Evolutionary conservation across 257 asterid genomes (phyloP).

Genomic region (Solanum acaule): DNA sequence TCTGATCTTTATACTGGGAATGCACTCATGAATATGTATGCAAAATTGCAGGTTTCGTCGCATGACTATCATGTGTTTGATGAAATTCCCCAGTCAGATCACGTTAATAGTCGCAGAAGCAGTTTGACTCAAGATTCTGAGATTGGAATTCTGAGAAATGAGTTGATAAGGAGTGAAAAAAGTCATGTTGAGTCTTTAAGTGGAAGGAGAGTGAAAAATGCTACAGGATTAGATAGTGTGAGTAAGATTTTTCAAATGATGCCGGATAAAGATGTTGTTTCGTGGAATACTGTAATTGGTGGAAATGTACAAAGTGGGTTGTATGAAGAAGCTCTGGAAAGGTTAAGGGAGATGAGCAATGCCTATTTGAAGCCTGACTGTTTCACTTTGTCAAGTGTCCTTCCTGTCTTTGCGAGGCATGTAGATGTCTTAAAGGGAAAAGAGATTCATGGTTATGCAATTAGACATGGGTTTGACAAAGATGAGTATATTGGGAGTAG

Average conservation of each 20-base stretch:
- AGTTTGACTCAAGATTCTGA: conserved; percentile 3
- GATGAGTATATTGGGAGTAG: conserved; percentile 69
- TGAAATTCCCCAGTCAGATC: conserved; percentile 24
- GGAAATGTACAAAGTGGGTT: conserved; percentile 49
- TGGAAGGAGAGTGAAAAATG: conserved; percentile 13
- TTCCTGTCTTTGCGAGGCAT: conserved; percentile 49
- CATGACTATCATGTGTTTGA: conserved; percentile 28
- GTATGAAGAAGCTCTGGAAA: conserved; percentile 48
- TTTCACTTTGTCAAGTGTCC: conserved; percentile 66
- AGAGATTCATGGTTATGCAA: conserved; percentile 77
- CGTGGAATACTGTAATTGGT: conserved; percentile 84
- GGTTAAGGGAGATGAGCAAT: conserved; percentile 58
- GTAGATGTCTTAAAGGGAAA: conserved; percentile 61
- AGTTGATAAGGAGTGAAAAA: neutral
- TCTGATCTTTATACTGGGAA: conserved; percentile 73
- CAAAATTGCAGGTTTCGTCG: conserved; percentile 40
- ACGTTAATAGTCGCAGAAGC: neutral
- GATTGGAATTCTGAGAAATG: neutral
- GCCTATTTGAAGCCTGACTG: conserved; percentile 58
- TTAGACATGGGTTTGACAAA: conserved; percentile 50
- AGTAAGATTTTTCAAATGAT: conserved; percentile 61
- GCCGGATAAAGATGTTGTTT: conserved; percentile 67
- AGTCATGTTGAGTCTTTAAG: neutral
- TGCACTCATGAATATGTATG: conserved; percentile 86
- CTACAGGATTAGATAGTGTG: conserved; percentile 30